These are phyloP conservation scores for Ceriops tagal DNA, from an alignment of 345 rosid genomes.

Conservation along the genomic window DNA sequence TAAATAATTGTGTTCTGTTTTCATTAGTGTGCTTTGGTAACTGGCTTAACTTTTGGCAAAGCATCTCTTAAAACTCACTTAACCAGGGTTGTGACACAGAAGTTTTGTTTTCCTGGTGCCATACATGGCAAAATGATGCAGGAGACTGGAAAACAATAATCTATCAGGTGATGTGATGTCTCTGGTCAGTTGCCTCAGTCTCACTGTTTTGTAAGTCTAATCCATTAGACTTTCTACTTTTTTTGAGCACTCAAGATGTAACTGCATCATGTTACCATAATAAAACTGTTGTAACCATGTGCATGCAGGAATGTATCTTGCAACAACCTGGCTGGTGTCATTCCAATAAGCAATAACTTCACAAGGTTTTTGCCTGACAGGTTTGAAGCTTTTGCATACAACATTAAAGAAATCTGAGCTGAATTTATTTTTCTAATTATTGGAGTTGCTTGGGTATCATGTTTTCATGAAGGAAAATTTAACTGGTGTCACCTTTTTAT, in stretches of 20 bases:
- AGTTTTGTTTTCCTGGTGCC: too few species aligned
- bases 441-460: not conserved
- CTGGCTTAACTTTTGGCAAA: not conserved
- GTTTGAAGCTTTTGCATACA: constrained; percentile 25
- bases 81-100: not conserved
- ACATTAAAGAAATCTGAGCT: not conserved
- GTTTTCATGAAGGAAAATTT: not conserved
- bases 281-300: not conserved
- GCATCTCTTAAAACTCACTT: not conserved
- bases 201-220: constrained; percentile 55
- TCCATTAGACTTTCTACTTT: not conserved
- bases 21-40: not conserved
- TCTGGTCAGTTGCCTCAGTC: constrained; percentile 68
- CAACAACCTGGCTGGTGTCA: constrained; percentile 67
- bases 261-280: not conserved
- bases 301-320: constrained; percentile 72
- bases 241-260: constrained; percentile 3
- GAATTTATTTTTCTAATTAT: not conserved
- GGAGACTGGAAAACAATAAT: constrained; percentile 77
- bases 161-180: constrained; percentile 72
- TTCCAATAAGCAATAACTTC: constrained; percentile 75
- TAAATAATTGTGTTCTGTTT: not conserved
- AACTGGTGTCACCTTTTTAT: constrained; percentile 1
- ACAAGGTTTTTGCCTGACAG: constrained; percentile 72
- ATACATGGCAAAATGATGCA: constrained; percentile 29